Percentiles rank a stretch among this genome's conserved stretches.
Conservation (phyloP, 805 yeast genomes). For the Clavispora carvajalis region DNA sequence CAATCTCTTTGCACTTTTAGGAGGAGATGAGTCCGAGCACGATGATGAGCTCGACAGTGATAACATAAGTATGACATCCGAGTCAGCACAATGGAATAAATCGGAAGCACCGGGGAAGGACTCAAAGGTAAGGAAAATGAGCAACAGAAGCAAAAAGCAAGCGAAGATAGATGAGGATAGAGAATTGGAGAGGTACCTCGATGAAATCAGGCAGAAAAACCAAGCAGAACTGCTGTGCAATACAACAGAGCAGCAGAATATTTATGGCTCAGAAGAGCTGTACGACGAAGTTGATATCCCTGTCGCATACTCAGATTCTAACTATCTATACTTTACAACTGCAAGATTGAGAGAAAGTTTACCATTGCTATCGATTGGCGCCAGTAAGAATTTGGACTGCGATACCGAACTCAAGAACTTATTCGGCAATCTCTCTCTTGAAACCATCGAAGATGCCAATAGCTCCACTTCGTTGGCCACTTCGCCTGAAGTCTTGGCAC, state of each 20-base stretch:
- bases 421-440: constrained; percentile 66
- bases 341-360: constrained; percentile 36
- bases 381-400: constrained; percentile 58
- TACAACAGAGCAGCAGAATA: constrained; percentile 11
- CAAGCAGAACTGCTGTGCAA: constrained; percentile 2
- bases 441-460: constrained; percentile 70
- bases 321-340: constrained; percentile 42
- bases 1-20: constrained; percentile 45
- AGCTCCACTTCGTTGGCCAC: constrained; percentile 65
- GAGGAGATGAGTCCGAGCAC: constrained; percentile 19
- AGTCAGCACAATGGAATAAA: neutral
- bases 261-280: constrained; percentile 13
- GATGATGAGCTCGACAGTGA: constrained; percentile 15
- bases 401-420: constrained; percentile 67
- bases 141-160: constrained; percentile 7
- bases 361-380: constrained; percentile 38
- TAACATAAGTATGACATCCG: too few species aligned
- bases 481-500: constrained; percentile 63
- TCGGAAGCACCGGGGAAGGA: constrained; percentile 19
- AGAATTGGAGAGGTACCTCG: constrained; percentile 53
- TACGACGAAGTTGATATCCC: constrained; percentile 27
- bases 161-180: constrained; percentile 40
- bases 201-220: constrained; percentile 32
- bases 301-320: constrained; percentile 37
- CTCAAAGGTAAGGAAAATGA: constrained; percentile 12